Evolutionary conservation across 2,329 filamentous ascomycete species (phyloP).

Genomic region (Boeremia lycopersici): DNA sequence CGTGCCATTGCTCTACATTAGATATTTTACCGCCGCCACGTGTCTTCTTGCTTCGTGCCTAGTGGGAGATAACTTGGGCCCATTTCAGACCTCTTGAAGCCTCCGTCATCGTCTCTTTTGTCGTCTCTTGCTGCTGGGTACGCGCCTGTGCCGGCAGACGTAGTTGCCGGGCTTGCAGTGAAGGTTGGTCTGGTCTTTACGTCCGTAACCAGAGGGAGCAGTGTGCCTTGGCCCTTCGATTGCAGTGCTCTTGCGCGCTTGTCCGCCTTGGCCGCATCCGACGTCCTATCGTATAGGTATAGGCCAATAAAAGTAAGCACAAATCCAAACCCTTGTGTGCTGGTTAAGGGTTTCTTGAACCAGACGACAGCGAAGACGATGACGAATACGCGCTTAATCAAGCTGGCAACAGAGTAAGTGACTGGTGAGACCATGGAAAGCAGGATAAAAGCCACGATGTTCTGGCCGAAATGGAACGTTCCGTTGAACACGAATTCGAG

Average conservation of each 20-base stretch:
- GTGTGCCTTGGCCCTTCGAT: constrained; percentile 65
- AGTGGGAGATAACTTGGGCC: constrained; percentile 68
- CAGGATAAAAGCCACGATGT: constrained; percentile 91
- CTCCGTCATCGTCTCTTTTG: constrained; percentile 64
- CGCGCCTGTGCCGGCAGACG: constrained; percentile 42
- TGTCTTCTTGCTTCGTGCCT: constrained; percentile 85
- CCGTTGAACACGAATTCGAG: constrained; percentile 98
- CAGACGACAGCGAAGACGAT: constrained; percentile 94
- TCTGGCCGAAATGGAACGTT: constrained; percentile 94
- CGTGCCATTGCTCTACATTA: background rate
- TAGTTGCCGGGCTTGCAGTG: constrained; percentile 51
- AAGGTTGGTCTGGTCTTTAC: constrained; percentile 30
- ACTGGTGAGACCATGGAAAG: constrained; percentile 94
- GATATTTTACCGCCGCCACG: constrained; percentile 62
- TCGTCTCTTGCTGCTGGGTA: constrained; percentile 51
- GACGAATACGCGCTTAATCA: constrained; percentile 97
- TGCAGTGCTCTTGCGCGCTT: constrained; percentile 70
- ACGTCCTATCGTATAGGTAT: constrained; percentile 94
- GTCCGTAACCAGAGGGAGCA: constrained; percentile 68
- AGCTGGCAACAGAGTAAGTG: constrained; percentile 92
- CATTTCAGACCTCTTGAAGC: constrained; percentile 49
- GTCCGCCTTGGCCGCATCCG: constrained; percentile 85
- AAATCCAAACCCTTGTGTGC: constrained; percentile 83
- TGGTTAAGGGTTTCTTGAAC: constrained; percentile 90
- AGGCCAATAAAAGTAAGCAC: constrained; percentile 86